Evolutionary conservation across 2,329 filamentous ascomycete genomes (phyloP), one percentile per base, ranked within the genome.

Genomic region (Aspergillus sergii): DNA sequence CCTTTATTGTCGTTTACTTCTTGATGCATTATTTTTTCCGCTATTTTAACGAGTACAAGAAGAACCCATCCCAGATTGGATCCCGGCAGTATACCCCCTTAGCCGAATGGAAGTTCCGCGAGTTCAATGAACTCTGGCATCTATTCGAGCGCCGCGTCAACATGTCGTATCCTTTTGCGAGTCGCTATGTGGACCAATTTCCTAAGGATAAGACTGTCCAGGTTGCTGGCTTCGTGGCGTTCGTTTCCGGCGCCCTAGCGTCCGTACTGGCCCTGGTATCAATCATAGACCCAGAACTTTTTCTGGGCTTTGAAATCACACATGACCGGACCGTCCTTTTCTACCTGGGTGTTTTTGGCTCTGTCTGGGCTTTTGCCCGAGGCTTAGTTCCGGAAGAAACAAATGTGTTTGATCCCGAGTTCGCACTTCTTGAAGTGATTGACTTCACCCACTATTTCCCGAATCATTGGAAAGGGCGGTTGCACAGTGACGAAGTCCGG

Each of bases 31-130:
- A 96, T 76, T 92, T 99, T 72, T 93, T 98, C 74, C 93, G 91
- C 36, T 97, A 98, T 75, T 98, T 97, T 77, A 95, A 95, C 72
- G 94, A 99, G 82, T 97, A 96, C 74, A 93, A 97, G 78, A 96
- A 94, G 73, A 96, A 97, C 66, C 94, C 93, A 0, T 89, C 92
- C 0, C 89, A 93, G 66, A 86, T 97, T 43, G 91, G 92, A n/a
- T 90, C 93, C 19, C 89, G 95, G 46, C 90, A 93, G 68, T 99
- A 97, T 75, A 98, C 94, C 0, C 92, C 93, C 1, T 86, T 97
- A 57, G 95, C 95, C 0, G 91, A 97, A 75, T 99, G 95, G 95
- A 98, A 97, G 72, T 97, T 99, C 67, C 90, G 95, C 55, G 94
- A 98, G 76, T 99, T 98, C 84, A 99, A 99, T 72, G 95, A 99